Conservation (phyloP, 2,329 filamentous ascomycete species). For the Cryphonectria nitschkei region DNA sequence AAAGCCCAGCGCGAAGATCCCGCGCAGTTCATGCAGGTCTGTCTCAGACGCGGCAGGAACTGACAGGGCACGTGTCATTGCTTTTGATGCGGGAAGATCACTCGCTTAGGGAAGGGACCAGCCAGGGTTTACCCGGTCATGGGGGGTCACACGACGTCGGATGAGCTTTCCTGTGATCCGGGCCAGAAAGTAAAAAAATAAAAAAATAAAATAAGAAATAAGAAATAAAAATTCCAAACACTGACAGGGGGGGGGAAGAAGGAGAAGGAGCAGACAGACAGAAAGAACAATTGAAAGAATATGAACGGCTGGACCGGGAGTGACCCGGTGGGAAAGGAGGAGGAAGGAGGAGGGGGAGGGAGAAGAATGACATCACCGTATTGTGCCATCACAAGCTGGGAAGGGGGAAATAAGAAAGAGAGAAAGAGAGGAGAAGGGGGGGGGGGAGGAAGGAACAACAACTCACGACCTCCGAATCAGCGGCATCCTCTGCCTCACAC, state of each 20-base stretch:
- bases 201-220: neutral
- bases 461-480: conserved; percentile 56
- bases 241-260: neutral
- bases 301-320: neutral
- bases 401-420: conserved; percentile 6
- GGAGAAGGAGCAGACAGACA: neutral
- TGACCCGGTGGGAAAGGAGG: neutral
- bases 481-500: conserved; percentile 57
- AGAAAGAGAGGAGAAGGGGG: neutral
- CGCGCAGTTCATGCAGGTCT: conserved; percentile 15
- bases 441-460: conserved; percentile 28
- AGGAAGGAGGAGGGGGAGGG: neutral
- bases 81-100: conserved; percentile 1
- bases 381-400: neutral
- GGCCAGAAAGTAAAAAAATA: neutral
- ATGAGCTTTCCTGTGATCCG: neutral
- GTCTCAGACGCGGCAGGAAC: conserved; percentile 12
- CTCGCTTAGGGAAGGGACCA: neutral
- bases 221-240: neutral
- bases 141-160: neutral
- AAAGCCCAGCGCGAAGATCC: conserved; percentile 2
- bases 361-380: neutral
- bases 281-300: neutral
- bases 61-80: neutral
- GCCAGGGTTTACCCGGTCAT: conserved; percentile 1